These are phyloP conservation scores for Botrytis elliptica DNA, from an alignment of 2,329 filamentous ascomycete species.

Conservation along the genomic window DNA sequence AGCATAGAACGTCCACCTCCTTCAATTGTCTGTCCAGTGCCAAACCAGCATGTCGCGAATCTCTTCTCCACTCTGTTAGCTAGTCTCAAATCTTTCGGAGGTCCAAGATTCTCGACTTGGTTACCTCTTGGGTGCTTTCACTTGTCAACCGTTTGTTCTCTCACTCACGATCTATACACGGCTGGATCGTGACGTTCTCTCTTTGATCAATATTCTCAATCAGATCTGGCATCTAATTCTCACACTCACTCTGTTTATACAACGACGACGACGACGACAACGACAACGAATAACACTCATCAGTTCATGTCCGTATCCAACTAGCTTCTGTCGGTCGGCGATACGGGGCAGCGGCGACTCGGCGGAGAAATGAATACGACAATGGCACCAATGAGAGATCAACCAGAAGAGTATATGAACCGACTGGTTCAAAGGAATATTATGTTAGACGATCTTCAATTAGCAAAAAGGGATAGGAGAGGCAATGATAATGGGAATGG, in stretches of 20 bases:
- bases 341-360: slow-evolving; percentile 27
- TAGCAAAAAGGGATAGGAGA: slow-evolving; percentile 20
- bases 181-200: slow-evolving; percentile 38
- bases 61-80: slow-evolving; percentile 22
- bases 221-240: slow-evolving; percentile 18
- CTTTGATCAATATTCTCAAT: slow-evolving; percentile 24
- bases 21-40: neutral
- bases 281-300: slow-evolving; percentile 12
- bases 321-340: slow-evolving; percentile 31
- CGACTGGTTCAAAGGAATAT: slow-evolving; percentile 25
- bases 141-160: slow-evolving; percentile 24
- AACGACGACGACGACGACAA: slow-evolving; percentile 8
- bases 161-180: slow-evolving; percentile 35
- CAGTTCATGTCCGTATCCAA: slow-evolving; percentile 29
- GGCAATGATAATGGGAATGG: neutral
- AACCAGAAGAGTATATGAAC: slow-evolving; percentile 24
- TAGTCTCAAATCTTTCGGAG: slow-evolving; percentile 20
- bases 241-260: slow-evolving; percentile 14
- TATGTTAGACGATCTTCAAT: neutral
- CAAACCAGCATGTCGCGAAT: slow-evolving; percentile 17
- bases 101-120: slow-evolving; percentile 26
- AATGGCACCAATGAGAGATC: slow-evolving; percentile 37
- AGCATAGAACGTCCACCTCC: slow-evolving; percentile 6
- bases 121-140: slow-evolving; percentile 28
- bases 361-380: slow-evolving; percentile 36